Base-by-base conservation (phyloP, 495 filamentous ascomycete species). In the Hyphodiscus hymeniophilus region DNA sequence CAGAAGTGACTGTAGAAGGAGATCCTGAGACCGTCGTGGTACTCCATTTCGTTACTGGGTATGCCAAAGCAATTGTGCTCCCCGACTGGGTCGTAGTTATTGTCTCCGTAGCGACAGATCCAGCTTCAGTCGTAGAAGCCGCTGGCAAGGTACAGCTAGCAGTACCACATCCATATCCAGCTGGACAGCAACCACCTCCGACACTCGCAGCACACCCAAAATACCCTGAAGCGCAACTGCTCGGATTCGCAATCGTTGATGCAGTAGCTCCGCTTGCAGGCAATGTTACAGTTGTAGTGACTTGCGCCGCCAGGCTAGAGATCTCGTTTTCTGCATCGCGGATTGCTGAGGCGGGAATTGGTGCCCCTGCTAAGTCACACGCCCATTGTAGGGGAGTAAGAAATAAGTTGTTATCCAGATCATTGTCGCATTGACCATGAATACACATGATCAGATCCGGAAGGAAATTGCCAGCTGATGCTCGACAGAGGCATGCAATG, bases 361-460 rank as follows among this genome's bases (percentile, higher is more conserved):
- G 51, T 15, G 56, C 18, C 6, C 56, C 56, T 0, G 51, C 56
- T 10, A 64, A 15, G 16, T 63, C 48, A 40, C 65, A 68, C 7
- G 35, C 34, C 28, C 59, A 21, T 51, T 58, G 46, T 33, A 68
- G 57, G 16, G 63, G 58, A 17, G 34, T 43, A 16, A 66, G 33
- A 20, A 68, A 48, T 21, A 63, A 50, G 17, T 42, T 48, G 31
- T 56, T 54, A 21, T 56, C 61, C 7, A 63, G 50, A 30, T 50
- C 38, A 16, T 57, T 44, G 26, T 62, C 40, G 47, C 65, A 68
- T 50, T 55, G 56, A 41, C 56, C 56, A 51, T 61, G 63, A 53
- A 66, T 65, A 46, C 65, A 68, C 24, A 62, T 47, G 3, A 61
- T 54, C 21, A 60, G 49, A 46, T 66, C 57, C 3, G 59, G 58